Evolutionary conservation across 495 filamentous ascomycete genomes (phyloP).

Genomic region (Penicillium coffeae): DNA sequence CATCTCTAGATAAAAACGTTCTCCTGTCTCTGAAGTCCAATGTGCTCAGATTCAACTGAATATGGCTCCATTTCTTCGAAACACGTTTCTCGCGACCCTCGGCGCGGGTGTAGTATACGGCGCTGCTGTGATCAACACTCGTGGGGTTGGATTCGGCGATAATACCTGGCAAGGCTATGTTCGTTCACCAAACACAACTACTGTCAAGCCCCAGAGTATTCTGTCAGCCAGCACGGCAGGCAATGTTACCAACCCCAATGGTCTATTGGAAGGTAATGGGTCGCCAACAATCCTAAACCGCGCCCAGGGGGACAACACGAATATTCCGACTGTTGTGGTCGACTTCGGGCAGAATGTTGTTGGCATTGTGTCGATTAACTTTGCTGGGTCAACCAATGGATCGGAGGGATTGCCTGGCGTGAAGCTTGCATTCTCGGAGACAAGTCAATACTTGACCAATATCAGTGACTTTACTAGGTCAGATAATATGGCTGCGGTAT

Average conservation of each 20-base stretch:
- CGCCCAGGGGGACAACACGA: background rate
- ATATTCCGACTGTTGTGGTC: conserved; percentile 25
- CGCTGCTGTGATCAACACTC: conserved; percentile 1
- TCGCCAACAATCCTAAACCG: conserved; percentile 9
- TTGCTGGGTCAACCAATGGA: conserved; percentile 23
- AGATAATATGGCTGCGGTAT: conserved; percentile 27
- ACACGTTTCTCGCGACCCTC: background rate
- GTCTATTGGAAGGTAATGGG: background rate
- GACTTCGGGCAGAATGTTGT: conserved; percentile 46
- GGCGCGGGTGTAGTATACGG: background rate
- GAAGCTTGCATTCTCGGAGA: conserved; percentile 44
- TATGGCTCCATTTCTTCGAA: background rate
- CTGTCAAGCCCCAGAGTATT: conserved; percentile 7
- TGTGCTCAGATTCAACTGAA: background rate
- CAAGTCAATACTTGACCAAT: conserved; percentile 35
- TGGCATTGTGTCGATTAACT: conserved; percentile 27
- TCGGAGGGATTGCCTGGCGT: conserved; percentile 29
- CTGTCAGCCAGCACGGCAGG: conserved; percentile 3
- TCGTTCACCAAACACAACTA: conserved; percentile 6
- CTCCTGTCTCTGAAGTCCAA: background rate
- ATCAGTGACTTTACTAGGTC: conserved; percentile 43
- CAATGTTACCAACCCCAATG: conserved; percentile 3
- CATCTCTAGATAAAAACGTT: background rate
- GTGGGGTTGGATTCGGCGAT: background rate
- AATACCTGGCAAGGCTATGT: conserved; percentile 9